Percentiles rank a stretch among this genome's conserved stretches.
Conservation (phyloP, 257 asterid genomes). For the Mitragyna speciosa region DNA sequence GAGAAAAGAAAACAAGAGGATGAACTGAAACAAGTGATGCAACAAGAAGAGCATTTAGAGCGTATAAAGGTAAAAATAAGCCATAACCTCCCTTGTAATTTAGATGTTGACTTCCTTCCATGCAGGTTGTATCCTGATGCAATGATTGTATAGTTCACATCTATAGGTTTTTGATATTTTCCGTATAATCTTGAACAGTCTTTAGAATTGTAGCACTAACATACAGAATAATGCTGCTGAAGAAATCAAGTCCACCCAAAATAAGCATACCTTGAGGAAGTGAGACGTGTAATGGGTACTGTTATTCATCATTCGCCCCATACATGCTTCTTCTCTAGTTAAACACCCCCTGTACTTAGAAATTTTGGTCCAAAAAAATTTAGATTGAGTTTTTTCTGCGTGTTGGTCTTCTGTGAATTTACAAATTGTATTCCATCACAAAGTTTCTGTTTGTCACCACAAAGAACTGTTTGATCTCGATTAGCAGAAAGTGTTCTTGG, state of each 20-base stretch:
- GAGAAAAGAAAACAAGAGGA: constrained; percentile 97
- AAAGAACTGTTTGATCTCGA: background rate
- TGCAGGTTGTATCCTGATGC: background rate
- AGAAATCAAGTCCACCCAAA: background rate
- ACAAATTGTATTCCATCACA: background rate
- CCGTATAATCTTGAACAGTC: background rate
- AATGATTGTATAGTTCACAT: background rate
- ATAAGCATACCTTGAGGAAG: background rate
- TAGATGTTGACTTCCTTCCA: background rate
- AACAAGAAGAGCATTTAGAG: constrained; percentile 83
- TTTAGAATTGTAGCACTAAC: background rate
- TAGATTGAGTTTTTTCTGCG: background rate
- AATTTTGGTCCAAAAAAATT: background rate
- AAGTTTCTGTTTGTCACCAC: background rate
- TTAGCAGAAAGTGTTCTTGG: background rate
- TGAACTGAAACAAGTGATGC: constrained; percentile 86
- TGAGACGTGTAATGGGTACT: background rate
- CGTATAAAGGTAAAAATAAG: constrained; percentile 66
- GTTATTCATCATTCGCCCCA: background rate
- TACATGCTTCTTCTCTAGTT: background rate
- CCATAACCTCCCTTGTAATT: background rate
- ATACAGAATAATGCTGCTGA: background rate
- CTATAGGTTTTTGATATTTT: background rate
- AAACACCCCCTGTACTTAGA: background rate
- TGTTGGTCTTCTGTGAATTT: background rate